Conservation (phyloP, 495 filamentous ascomycete genomes). For the Penicillium egyptiacum region DNA sequence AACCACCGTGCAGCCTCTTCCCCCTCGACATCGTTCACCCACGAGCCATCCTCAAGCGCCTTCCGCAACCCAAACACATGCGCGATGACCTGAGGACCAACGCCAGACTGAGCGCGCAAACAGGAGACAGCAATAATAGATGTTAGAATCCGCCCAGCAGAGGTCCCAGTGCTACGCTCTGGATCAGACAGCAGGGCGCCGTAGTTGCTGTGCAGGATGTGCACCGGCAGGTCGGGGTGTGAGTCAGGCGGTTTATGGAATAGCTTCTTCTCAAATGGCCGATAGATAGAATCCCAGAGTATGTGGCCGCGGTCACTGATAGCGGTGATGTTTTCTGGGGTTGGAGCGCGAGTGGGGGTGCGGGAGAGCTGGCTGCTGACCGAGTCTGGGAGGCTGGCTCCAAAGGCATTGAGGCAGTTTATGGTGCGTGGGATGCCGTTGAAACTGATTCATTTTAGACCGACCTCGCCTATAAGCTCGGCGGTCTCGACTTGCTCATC, state of each 20-base stretch:
- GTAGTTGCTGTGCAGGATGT: slow-evolving; percentile 70
- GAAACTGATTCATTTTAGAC: slow-evolving; percentile 80
- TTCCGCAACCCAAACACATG: slow-evolving; percentile 76
- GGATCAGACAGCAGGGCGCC: slow-evolving; percentile 69
- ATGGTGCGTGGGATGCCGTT: slow-evolving; percentile 82
- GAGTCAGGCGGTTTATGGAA: slow-evolving; percentile 61
- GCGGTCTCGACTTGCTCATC: slow-evolving; percentile 53
- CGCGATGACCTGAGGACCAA: slow-evolving; percentile 73
- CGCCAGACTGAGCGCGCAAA: slow-evolving; percentile 71
- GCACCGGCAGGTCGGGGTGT: slow-evolving; percentile 77
- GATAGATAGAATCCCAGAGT: slow-evolving; percentile 73
- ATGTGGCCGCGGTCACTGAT: slow-evolving; percentile 55
- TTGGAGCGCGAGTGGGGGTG: slow-evolving; percentile 23
- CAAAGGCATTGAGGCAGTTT: slow-evolving; percentile 71
- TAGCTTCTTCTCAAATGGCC: slow-evolving; percentile 67
- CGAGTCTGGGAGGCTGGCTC: slow-evolving; percentile 47
- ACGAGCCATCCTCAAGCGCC: slow-evolving; percentile 65
- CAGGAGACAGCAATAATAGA: slow-evolving; percentile 69
- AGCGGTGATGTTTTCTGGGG: slow-evolving; percentile 46
- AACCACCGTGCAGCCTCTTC: slow-evolving; percentile 62
- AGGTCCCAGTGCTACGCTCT: slow-evolving; percentile 50
- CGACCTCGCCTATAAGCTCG: slow-evolving; percentile 76
- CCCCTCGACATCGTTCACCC: slow-evolving; percentile 51
- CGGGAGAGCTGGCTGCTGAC: slow-evolving; percentile 22
- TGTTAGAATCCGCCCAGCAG: slow-evolving; percentile 62